These are phyloP conservation scores for Quercus phellos DNA, from an alignment of 331 rosid species.

Conservation along the genomic window DNA sequence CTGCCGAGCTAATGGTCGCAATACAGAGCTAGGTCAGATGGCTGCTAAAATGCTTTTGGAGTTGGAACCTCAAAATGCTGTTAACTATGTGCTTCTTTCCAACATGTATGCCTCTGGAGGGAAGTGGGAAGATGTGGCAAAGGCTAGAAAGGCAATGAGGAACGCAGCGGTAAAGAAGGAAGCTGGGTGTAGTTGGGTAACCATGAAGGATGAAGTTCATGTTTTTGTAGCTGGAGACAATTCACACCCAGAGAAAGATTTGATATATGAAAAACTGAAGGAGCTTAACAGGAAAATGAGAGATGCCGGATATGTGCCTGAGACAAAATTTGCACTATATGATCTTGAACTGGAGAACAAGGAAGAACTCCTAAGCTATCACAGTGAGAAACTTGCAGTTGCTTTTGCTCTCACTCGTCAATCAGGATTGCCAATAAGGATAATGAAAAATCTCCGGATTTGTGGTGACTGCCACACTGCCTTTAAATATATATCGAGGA, in stretches of 20 bases:
- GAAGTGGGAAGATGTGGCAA: slow-evolving; percentile 74
- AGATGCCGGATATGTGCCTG: slow-evolving; percentile 83
- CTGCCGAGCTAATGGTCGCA: slow-evolving; percentile 54
- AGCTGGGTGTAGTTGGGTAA: slow-evolving; percentile 91
- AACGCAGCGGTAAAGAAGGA: slow-evolving; percentile 82
- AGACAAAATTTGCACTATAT: slow-evolving; percentile 60
- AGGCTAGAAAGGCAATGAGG: slow-evolving; percentile 72
- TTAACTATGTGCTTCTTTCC: slow-evolving; percentile 83
- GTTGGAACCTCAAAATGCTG: slow-evolving; percentile 80
- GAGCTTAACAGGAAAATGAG: slow-evolving; percentile 64
- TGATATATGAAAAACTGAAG: slow-evolving; percentile 58
- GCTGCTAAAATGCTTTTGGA: slow-evolving; percentile 69
- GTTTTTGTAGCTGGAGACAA: slow-evolving; percentile 83
- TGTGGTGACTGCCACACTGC: slow-evolving; percentile 95
- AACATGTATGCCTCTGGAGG: slow-evolving; percentile 83
- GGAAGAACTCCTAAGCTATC: slow-evolving; percentile 79
- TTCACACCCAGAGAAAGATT: slow-evolving; percentile 67
- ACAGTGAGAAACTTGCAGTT: slow-evolving; percentile 83
- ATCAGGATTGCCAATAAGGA: slow-evolving; percentile 77
- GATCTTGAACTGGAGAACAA: slow-evolving; percentile 86
- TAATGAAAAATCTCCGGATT: slow-evolving; percentile 85
- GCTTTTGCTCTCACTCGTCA: slow-evolving; percentile 81
- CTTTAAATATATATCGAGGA: slow-evolving; percentile 74
- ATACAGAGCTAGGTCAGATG: slow-evolving; percentile 63
- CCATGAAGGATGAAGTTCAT: slow-evolving; percentile 90